A percentile compares a stretch with the other conserved stretches of the same genome.
These are phyloP conservation scores for Yamadazyma triangularis DNA, from an alignment of 1,139 yeast species.

Conservation along the genomic window DNA sequence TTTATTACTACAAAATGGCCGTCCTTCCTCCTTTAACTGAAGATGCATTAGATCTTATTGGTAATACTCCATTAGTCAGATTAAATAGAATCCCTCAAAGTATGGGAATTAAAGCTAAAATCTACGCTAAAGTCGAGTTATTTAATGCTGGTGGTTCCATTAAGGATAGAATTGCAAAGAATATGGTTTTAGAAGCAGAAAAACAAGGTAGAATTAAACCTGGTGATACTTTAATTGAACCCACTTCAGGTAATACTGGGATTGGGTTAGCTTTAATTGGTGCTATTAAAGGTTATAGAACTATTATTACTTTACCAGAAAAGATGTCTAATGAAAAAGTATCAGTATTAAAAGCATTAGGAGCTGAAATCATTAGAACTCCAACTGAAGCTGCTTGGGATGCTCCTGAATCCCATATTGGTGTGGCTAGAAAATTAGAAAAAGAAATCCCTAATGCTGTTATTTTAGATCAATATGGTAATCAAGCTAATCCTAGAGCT, in stretches of 20 bases:
- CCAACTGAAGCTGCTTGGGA: conserved; percentile 96
- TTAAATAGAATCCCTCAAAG: conserved; percentile 76
- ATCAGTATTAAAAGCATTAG: conserved; percentile 80
- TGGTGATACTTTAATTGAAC: conserved; percentile 82
- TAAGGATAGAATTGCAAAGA: conserved; percentile 60
- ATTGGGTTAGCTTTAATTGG: conserved; percentile 86
- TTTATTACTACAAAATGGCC: conserved; percentile 6
- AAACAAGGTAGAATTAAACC: conserved; percentile 75
- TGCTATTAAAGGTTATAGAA: conserved; percentile 83
- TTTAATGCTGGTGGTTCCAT: conserved; percentile 72
- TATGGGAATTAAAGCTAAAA: conserved; percentile 62
- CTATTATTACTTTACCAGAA: conserved; percentile 86
- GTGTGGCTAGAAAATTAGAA: conserved; percentile 78
- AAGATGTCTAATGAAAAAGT: conserved; percentile 93
- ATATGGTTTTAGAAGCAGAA: conserved; percentile 83
- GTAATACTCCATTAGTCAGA: conserved; percentile 77
- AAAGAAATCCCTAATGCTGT: conserved; percentile 84
- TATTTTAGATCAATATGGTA: conserved; percentile 79
- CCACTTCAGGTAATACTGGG: conserved; percentile 88
- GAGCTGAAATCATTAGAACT: conserved; percentile 88
- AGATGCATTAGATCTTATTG: conserved; percentile 60
- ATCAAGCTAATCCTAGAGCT: conserved; percentile 76
- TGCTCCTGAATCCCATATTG: conserved; percentile 87
- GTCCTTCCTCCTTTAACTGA: conserved; percentile 36
- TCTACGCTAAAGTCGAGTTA: conserved; percentile 58